Base-by-base conservation (phyloP, 1,139 yeast genomes). In the Casaregolazyma lundiana region DNA sequence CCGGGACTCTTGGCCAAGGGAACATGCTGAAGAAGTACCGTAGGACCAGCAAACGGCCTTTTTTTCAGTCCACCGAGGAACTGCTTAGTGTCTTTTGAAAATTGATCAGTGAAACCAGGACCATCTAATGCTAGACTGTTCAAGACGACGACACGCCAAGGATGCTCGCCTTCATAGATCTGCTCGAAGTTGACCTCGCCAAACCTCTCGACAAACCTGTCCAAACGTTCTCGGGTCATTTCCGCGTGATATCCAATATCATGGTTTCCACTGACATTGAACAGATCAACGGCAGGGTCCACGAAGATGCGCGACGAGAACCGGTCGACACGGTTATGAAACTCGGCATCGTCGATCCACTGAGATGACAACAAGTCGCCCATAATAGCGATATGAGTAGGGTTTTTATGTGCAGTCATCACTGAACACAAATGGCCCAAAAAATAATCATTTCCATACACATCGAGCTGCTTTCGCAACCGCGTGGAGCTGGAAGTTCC, bases 221-320 rank as follows among this genome's bases (percentile, higher is more conserved):
- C 78, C 80, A 89, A 78, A 58, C 95, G 95, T 60, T 87, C 96
- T 72, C 83, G 80, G 0, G 96, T 88, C 41, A 95, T 88, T 66
- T 94, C 98, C 0, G 97, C 97, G 46, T 88, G 80, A 62, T 92
- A 92, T 0, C 98, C 98, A 48, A 92, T 81, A 63, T 92, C 98
- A 63, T 92, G 98, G 62, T 92, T 94, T 1, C 98, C 98, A 0
- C 96, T 83, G 37, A 92, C 71, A 61, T 92, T 90, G 50, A 88
- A 75, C 67, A 57, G 52, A 49, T 53, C 59, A 34, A 36, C 40
- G 20, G 41, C 35, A 3, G 41, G 44, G 29, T 38, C 50, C 9
- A 46, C 46, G 47, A 65, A 65, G 13, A 66, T 63, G 4, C 65
- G 55, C 9, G 44, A 78, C 46, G 80, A 77, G 61, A 78, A 89